Evolutionary conservation across 352 stramenopile genomes (phyloP).

Genomic region (Stramenopiles sp.): DNA sequence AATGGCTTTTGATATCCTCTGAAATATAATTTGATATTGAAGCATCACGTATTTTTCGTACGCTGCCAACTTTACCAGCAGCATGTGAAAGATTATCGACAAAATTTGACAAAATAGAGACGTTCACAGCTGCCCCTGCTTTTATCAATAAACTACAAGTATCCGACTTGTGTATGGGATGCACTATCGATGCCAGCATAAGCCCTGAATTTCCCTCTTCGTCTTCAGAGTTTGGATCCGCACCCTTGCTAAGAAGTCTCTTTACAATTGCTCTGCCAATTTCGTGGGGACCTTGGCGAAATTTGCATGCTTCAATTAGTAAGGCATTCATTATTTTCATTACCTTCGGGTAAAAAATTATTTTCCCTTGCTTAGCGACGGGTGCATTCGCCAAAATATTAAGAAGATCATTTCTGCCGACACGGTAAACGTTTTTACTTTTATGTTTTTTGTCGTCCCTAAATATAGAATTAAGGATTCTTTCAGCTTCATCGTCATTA

Average conservation of each 20-base stretch:
- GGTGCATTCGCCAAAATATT: background rate
- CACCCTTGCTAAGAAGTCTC: background rate
- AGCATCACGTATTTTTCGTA: too few relatives aligned
- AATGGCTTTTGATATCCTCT: background rate
- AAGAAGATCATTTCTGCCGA: background rate
- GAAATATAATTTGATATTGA: too few relatives aligned
- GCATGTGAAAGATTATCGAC: background rate
- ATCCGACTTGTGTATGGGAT: background rate
- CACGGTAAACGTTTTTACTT: background rate
- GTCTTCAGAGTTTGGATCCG: background rate
- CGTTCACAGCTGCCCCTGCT: background rate
- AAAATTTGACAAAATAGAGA: background rate
- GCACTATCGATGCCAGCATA: background rate
- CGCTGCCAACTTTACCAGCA: background rate
- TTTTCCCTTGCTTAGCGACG: background rate
- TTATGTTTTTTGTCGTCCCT: background rate
- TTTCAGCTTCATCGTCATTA: background rate
- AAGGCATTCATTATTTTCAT: background rate
- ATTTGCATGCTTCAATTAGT: background rate
- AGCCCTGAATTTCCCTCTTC: background rate
- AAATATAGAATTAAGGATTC: background rate
- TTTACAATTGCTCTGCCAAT: background rate
- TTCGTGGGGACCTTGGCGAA: background rate
- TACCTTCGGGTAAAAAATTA: background rate
- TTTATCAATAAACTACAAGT: background rate